A percentile compares a stretch with the other conserved stretches of the same genome.
Evolutionary conservation across 345 rosid species (phyloP).

Genomic region (Acer negundo): DNA sequence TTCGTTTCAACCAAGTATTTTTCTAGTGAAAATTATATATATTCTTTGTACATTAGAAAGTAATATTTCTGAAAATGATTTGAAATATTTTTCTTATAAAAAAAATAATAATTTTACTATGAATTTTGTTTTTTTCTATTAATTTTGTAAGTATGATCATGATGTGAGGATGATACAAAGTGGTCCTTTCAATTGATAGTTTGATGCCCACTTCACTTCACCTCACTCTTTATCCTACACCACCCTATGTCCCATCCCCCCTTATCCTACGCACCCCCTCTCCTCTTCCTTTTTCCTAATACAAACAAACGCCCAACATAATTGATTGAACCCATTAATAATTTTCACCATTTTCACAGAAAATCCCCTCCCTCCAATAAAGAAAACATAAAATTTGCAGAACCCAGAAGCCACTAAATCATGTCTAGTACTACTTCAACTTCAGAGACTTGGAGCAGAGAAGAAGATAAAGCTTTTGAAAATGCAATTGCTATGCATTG

Average conservation of each 20-base stretch:
- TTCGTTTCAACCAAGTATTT: too few species aligned
- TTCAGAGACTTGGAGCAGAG: conserved; percentile 63
- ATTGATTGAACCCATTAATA: neutral
- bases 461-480: conserved; percentile 83
- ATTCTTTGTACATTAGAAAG: too few species aligned
- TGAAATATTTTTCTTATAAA: too few species aligned
- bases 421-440: conserved; percentile 47
- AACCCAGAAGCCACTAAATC: neutral
- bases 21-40: too few species aligned
- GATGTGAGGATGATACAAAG: conserved; percentile 21
- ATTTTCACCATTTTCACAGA: neutral
- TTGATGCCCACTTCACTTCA: conserved; percentile 32
- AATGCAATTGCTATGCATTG: conserved; percentile 77
- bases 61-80: too few species aligned
- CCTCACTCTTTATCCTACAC: conserved; percentile 47
- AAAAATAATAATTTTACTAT: too few species aligned
- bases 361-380: neutral
- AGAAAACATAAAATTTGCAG: neutral
- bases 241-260: conserved; percentile 7
- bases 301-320: conserved; percentile 21
- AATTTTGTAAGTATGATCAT: neutral
- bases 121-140: too few species aligned
- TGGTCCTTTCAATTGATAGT: conserved; percentile 48
- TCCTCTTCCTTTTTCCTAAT: conserved; percentile 2
- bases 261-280: conserved; percentile 47